These are phyloP conservation scores for Orbilia brochopaga DNA, from an alignment of 2,329 filamentous ascomycete species.

Conservation along the genomic window DNA sequence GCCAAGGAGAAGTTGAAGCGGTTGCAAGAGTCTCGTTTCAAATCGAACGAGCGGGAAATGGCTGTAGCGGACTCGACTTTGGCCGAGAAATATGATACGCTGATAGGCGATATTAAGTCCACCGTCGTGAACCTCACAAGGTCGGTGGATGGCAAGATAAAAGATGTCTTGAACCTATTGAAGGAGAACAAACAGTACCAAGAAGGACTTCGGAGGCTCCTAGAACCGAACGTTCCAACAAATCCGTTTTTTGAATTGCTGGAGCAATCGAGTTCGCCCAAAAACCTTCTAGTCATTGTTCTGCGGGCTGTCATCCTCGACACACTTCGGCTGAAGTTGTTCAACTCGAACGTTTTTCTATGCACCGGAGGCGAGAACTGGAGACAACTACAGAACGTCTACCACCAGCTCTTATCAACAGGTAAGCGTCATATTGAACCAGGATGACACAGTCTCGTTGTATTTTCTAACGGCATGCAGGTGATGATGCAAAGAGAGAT, in stretches of 20 bases:
- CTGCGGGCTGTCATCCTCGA: conserved; percentile 38
- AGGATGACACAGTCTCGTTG: neutral
- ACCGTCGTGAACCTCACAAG: conserved; percentile 38
- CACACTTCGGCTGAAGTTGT: conserved; percentile 31
- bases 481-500: conserved; percentile 12
- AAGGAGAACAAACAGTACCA: conserved; percentile 24
- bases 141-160: conserved; percentile 10
- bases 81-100: conserved; percentile 20
- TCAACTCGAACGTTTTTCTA: conserved; percentile 44
- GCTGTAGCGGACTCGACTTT: conserved; percentile 36
- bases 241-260: conserved; percentile 21
- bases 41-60: conserved; percentile 34
- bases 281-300: conserved; percentile 31
- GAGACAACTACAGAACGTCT: conserved; percentile 35
- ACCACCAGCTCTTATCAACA: conserved; percentile 35
- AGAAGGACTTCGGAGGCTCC: conserved; percentile 18
- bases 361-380: conserved; percentile 35
- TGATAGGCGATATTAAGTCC: conserved; percentile 26
- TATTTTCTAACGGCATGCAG: conserved; percentile 21
- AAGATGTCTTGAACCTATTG: conserved; percentile 21
- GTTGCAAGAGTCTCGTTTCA: conserved; percentile 40
- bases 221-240: conserved; percentile 28
- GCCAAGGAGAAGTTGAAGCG: conserved; percentile 34
- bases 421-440: conserved; percentile 10
- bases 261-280: conserved; percentile 29